Evolutionary conservation across 768 basidiomycete species (phyloP), one percentile per base, ranked within the genome.

Genomic region (Leccinellum rugosiceps): DNA sequence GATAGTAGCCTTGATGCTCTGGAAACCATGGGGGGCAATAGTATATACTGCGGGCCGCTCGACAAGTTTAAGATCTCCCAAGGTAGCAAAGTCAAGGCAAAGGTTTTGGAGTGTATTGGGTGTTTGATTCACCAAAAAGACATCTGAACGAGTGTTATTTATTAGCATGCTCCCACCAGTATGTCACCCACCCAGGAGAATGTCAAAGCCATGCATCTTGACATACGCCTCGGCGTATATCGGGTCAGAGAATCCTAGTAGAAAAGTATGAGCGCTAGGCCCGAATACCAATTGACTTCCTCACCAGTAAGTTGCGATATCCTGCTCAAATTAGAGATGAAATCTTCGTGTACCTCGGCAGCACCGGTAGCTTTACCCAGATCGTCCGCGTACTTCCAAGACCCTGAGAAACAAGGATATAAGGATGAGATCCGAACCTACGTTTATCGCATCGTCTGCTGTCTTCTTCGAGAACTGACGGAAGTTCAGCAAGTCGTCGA

Each of bases 201-300:
- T 97, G 71, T 99, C 96, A 71, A 98, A 98, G 38, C 94, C 94
- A 62, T 98, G 92, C 74, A 98, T 92, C 72, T 94, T 96, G 63
- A 98, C 95, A 67, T 92, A 93, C 2, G 96, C 95, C 71, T 99
- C 97, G 8, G 95, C 95, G 65, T 98, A 98, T 60, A 99, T 93
- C 11, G 96, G 93, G 70, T 98, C 97, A 26, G 95, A 97, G 82
- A 98, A 98, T 31, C 96, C 94, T 86, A 64, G 45, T 19, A 9
- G 23, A 8, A 21, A 50, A 52, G 31, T 45, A 49, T 50, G 38
- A 57, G 25, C 21, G 26, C 30, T 14, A 6, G 38, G 15, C 41
- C 23, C 23, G 4, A 35, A 43, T 13, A 19, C 21, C 13, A 28
- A 41, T 25, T 17, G 19, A 46, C n/a, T 25, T 43, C 58, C 78